Evolutionary conservation across 2,329 filamentous ascomycete species (phyloP).

Genomic region (Fusarium marasasianum): DNA sequence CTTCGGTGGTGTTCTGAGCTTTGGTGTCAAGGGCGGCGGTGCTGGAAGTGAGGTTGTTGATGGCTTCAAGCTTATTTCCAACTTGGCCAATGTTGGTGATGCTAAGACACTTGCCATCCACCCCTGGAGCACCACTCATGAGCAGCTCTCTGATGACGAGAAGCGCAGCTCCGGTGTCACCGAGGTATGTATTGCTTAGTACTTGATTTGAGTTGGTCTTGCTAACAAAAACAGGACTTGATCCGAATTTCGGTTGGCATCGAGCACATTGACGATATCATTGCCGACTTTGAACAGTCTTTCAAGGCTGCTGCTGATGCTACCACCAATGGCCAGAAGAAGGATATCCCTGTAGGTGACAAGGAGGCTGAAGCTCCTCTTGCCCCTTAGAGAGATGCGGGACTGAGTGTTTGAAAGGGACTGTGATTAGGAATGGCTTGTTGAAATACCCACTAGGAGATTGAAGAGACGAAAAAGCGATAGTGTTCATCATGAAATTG

Average conservation of each 20-base stretch:
- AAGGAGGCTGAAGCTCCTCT: slow-evolving; percentile 53
- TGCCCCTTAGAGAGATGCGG: slow-evolving; percentile 20
- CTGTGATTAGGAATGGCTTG: slow-evolving; percentile 11
- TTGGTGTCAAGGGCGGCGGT: slow-evolving; percentile 90
- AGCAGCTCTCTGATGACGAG: slow-evolving; percentile 88
- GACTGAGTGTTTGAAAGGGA: background rate
- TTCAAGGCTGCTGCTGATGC: slow-evolving; percentile 71
- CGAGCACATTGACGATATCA: slow-evolving; percentile 97
- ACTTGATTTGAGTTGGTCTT: background rate
- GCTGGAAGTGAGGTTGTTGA: slow-evolving; percentile 90
- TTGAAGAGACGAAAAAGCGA: slow-evolving; percentile 5
- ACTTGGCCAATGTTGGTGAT: slow-evolving; percentile 95
- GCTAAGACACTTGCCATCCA: slow-evolving; percentile 95
- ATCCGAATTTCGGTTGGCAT: slow-evolving; percentile 96
- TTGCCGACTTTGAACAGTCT: slow-evolving; percentile 92
- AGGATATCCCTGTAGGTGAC: slow-evolving; percentile 28
- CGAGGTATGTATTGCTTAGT: slow-evolving; percentile 58
- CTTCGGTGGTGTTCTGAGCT: slow-evolving; percentile 89
- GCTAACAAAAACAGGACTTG: slow-evolving; percentile 67
- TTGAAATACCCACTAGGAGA: slow-evolving; percentile 28
- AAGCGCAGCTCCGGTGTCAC: slow-evolving; percentile 83
- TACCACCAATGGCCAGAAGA: slow-evolving; percentile 46
- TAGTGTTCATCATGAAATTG: background rate
- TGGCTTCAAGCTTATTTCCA: slow-evolving; percentile 93
- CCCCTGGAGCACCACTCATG: slow-evolving; percentile 94